phyloP scores from a whole-genome alignment of 768 basidiomycete species.

The Tricholoma matsutake region DNA sequence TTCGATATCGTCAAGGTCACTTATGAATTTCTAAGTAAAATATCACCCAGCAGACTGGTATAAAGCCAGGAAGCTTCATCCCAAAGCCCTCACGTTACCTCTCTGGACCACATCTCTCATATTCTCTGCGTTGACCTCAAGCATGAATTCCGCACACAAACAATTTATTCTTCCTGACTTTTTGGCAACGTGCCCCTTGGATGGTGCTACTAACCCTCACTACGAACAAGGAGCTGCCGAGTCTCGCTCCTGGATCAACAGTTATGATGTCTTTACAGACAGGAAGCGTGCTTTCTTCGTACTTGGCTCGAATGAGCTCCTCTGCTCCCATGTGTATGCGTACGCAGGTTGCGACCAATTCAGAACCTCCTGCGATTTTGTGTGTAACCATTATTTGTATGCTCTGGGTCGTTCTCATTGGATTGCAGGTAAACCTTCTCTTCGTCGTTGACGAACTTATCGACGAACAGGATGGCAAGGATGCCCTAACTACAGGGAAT shows the following conservation, averaged over 20 bases:
- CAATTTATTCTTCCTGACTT: conserved; percentile 59
- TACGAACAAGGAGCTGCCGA: conserved; percentile 53
- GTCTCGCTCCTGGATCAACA: conserved; percentile 61
- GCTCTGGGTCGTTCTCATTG: neutral
- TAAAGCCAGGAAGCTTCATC: neutral
- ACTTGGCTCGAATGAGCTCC: conserved; percentile 57
- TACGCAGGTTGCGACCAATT: conserved; percentile 56
- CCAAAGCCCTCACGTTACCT: conserved; percentile 6
- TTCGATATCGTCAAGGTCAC: conserved; percentile 9
- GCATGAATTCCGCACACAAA: conserved; percentile 21
- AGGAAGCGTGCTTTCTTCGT: conserved; percentile 63
- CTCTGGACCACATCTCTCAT: neutral
- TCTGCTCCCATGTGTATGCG: conserved; percentile 59
- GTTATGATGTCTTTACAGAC: conserved; percentile 55
- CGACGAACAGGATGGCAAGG: conserved; percentile 58
- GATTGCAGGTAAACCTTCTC: conserved; percentile 49
- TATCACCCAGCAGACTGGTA: neutral
- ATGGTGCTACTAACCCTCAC: conserved; percentile 52
- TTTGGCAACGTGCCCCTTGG: conserved; percentile 42
- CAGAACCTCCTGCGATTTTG: conserved; percentile 60
- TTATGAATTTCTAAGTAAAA: conserved; percentile 7
- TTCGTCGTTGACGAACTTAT: conserved; percentile 70
- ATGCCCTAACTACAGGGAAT: conserved; percentile 51
- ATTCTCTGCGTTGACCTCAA: conserved; percentile 4
- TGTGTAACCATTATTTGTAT: conserved; percentile 26